phyloP scores from a whole-genome alignment of 345 rosid species.

The Lepidium aucheri region DNA sequence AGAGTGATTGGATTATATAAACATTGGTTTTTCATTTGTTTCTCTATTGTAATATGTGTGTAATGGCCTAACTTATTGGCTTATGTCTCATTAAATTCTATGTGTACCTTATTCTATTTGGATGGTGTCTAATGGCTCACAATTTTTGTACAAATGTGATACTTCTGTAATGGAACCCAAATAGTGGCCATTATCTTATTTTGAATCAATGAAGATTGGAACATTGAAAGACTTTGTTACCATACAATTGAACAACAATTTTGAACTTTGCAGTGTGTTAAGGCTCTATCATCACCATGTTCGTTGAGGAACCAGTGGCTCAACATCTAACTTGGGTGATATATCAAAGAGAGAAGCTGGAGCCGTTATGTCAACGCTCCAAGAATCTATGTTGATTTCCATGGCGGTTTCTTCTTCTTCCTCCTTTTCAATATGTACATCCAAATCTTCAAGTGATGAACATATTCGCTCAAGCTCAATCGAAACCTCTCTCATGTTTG shows the following conservation, averaged over 20 bases:
- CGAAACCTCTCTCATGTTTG: constrained; percentile 35
- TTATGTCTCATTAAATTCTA: background rate
- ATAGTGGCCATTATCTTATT: background rate
- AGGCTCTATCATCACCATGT: constrained; percentile 12
- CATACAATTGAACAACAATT: background rate
- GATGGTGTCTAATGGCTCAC: background rate
- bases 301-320: background rate
- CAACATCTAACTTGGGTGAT: constrained; percentile 8
- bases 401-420: constrained; percentile 15
- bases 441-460: background rate
- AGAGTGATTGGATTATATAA: constrained; percentile 6
- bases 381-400: constrained; percentile 15
- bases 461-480: constrained; percentile 26
- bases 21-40: background rate
- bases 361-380: constrained; percentile 19
- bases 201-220: background rate
- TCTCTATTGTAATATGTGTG: constrained; percentile 7
- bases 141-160: constrained; percentile 4
- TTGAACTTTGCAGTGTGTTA: background rate
- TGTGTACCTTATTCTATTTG: constrained; percentile 1
- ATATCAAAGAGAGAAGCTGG: constrained; percentile 7
- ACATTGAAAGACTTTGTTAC: background rate
- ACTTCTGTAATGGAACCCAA: constrained; percentile 4
- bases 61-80: constrained; percentile 1
- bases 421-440: constrained; percentile 3